Base-by-base conservation (phyloP, 169 alveolate genomes). In the Eimeria mitis region DNA sequence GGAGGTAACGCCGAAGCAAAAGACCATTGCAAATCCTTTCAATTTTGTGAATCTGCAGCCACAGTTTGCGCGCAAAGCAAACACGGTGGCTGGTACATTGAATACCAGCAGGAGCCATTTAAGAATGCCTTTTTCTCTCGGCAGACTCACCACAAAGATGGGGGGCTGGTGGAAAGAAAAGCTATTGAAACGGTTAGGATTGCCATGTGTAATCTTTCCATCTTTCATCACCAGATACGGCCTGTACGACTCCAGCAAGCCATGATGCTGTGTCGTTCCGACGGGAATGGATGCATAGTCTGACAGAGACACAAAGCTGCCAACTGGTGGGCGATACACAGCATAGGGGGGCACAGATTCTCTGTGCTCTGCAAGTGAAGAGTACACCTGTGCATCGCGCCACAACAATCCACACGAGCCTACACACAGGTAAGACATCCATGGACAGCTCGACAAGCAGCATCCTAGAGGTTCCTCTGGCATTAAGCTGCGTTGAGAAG, bases 141-240 rank as follows among this genome's bases (percentile, higher is more conserved):
- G 88, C 59, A 61, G 34, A 25, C 89, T 75, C 61, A 91, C 95
- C 91, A 63, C 89, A 68, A 91, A 28, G 54, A 91, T 65, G 56
- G 95, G 95, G 1, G 95, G 95, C 61, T 84, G 95, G 63, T 91
- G 95, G 54, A 81, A 91, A 52, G 89, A 52, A 76, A 91, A 78
- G 95, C 91, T 84, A 44, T 76, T 76, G 85, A 71, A 78, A 42
- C 92, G 92, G 37, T 31, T 87, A 9, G 61, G 81, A 25, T 65
- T 87, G 83, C 78, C 92, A 9, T 63, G 59, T 37, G 92, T 8
- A 25, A 40, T 81, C n/a, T 87, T 59, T 42, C 92, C 92, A 40
- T 87, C 79, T 49, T 59, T 87, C 63, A 42, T n/a, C 61, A 40
- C 31, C 83, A 61, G 65, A 16, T 87, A 65, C 11, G 92, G 92